Percentiles rank a stretch among this genome's conserved stretches.
These are phyloP conservation scores for Sordariomycetes sp. DNA, from an alignment of 2,329 filamentous ascomycete genomes.

Conservation along the genomic window DNA sequence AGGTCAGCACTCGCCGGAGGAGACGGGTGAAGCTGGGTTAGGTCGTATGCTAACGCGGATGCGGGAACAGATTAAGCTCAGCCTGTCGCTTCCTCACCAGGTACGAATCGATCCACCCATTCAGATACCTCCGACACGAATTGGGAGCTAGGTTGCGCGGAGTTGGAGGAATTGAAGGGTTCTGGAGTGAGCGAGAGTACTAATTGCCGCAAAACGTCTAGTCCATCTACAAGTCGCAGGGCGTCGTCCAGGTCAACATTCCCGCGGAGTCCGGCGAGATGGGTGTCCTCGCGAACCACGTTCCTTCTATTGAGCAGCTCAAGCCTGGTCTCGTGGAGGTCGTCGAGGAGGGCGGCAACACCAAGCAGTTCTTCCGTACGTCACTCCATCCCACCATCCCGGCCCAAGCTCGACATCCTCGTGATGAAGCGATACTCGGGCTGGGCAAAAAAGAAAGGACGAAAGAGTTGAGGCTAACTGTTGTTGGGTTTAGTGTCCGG, in stretches of 20 bases:
- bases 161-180: not conserved
- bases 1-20: conserved; percentile 32
- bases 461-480: not conserved
- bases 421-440: too few species aligned
- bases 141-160: not conserved
- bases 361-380: conserved; percentile 97
- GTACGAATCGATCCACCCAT: conserved; percentile 41
- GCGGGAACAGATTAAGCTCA: conserved; percentile 71
- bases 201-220: conserved; percentile 39
- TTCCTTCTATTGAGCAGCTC: conserved; percentile 96
- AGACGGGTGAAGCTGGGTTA: not conserved
- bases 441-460: not conserved
- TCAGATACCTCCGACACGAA: not conserved
- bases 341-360: conserved; percentile 76
- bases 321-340: conserved; percentile 94
- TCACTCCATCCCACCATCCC: not conserved
- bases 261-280: conserved; percentile 97
- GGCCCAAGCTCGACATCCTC: not conserved
- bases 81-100: conserved; percentile 94
- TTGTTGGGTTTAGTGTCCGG: conserved; percentile 57
- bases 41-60: conserved; percentile 12
- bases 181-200: conserved; percentile 10
- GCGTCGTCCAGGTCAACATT: conserved; percentile 92
- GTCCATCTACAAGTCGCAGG: conserved; percentile 57
- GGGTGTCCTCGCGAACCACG: conserved; percentile 98